Evolutionary conservation across 306 rosid genomes (phyloP), one percentile per base, ranked within the genome.

Genomic region (Gastrolobium bilobum): DNA sequence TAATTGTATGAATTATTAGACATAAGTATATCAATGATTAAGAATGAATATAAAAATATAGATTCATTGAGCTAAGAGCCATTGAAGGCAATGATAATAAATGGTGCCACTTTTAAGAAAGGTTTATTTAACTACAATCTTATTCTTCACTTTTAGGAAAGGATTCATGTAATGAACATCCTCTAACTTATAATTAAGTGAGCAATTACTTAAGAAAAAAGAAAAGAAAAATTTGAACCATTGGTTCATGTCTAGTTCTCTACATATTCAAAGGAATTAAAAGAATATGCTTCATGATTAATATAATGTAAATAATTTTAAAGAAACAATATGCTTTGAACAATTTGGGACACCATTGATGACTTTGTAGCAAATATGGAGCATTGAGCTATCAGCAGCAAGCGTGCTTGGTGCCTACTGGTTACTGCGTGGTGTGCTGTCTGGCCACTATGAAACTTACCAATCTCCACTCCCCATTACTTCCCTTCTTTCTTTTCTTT

Each of bases 351-450:
- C 51, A 75, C 1, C 10, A 62, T 71, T 9, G 68, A 82, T 69
- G 60, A 82, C 13, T 42, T 59, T 31, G 80, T 39, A 66, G 43
- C 60, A 75, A 80, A 62, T 38, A 33, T 38, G 67, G 57, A 44
- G 85, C 76, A 65, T 57, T 75, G 81, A 67, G 59, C 2, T 48
- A 81, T 81, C 2, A 47, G 38, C 40, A 42, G 71, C 62, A 80
- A 76, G 87, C 89, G 89, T 83, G 89, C 76, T 75, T 64, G 77
- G 88, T 81, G 88, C 15, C 66, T 73, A 71, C 64, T 74, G 84
- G 80, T 74, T 75, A 57, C 79, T 62, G 79, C 70, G 37, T 44
- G 38, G 40, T 77, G 79, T 64, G 76, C 50, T 77, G 72, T 80
- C 73, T 59, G 38, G 37, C 79, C 85, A 77, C 85, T 86, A 71